Conservation (phyloP, 2,329 filamentous ascomycete species). For the Colletotrichum filicis region DNA sequence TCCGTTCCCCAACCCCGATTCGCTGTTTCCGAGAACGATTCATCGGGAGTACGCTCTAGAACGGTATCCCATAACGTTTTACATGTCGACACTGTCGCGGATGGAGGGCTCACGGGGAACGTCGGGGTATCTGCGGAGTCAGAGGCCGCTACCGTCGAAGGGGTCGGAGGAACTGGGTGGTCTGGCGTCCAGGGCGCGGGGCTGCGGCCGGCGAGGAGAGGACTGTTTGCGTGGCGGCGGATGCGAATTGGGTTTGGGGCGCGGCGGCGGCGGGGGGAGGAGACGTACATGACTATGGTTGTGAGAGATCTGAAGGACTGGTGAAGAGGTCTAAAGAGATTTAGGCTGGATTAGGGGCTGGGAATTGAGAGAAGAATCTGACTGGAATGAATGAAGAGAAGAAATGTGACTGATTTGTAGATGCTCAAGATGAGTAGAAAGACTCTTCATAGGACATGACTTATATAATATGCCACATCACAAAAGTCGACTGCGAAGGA, state of each 20-base stretch:
- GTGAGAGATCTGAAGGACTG: neutral
- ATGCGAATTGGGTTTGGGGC: constrained; percentile 3
- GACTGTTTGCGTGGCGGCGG: neutral
- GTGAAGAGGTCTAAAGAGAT: neutral
- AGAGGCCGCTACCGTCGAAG: too few relatives aligned
- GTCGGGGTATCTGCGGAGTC: neutral
- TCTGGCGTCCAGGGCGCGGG: constrained; percentile 1
- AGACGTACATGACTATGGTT: neutral
- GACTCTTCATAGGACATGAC: neutral
- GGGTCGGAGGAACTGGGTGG: neutral
- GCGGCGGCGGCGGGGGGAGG: neutral
- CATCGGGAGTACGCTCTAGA: neutral
- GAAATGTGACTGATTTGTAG: neutral
- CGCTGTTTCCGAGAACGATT: constrained; percentile 36
- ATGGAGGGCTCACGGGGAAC: constrained; percentile 5
- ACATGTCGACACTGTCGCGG: too few relatives aligned
- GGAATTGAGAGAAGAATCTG: rapidly evolving
- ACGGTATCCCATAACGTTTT: too few relatives aligned
- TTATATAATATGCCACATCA: neutral
- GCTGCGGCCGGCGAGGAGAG: neutral
- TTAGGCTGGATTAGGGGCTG: too few relatives aligned
- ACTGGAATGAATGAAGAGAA: neutral
- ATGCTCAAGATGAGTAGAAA: neutral
- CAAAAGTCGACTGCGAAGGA: neutral
- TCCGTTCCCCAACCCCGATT: constrained; percentile 41